These are phyloP conservation scores for Geranium rotundifolium DNA, from an alignment of 345 rosid genomes.

Conservation along the genomic window DNA sequence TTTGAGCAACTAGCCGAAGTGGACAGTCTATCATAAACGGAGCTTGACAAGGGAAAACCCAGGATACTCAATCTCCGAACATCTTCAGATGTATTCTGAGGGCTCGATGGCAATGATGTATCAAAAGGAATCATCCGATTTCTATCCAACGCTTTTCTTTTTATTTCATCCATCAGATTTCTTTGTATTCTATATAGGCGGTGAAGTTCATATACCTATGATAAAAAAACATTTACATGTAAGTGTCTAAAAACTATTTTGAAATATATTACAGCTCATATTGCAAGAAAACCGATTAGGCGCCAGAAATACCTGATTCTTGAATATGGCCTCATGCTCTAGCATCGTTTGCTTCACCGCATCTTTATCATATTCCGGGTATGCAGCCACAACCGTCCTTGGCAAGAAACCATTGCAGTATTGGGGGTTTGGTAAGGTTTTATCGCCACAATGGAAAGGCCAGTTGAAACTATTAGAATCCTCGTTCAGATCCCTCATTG, in stretches of 20 bases:
- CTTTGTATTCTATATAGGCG: conserved; percentile 54
- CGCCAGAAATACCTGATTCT: conserved; percentile 49
- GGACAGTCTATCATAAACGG: conserved; percentile 40
- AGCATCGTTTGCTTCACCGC: conserved; percentile 63
- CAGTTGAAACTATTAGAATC: conserved; percentile 54
- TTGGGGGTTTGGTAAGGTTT: conserved; percentile 33
- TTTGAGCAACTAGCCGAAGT: conserved; percentile 36
- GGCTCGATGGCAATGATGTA: conserved; percentile 40
- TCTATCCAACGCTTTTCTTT: conserved; percentile 37
- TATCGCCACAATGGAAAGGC: conserved; percentile 41
- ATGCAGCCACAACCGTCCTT: conserved; percentile 29
- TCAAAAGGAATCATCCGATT: conserved; percentile 24
- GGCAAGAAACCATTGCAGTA: conserved; percentile 37
- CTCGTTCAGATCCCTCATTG: conserved; percentile 64
- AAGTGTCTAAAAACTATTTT: neutral
- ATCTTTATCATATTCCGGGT: conserved; percentile 43
- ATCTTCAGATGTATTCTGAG: conserved; percentile 43
- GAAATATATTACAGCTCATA: too few species aligned
- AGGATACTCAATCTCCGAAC: conserved; percentile 56
- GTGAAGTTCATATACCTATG: conserved; percentile 58
- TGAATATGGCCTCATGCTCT: conserved; percentile 73
- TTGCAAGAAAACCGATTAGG: too few species aligned
- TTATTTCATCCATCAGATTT: conserved; percentile 56
- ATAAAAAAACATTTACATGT: conserved; percentile 6
- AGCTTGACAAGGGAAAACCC: conserved; percentile 41